Evolutionary conservation across 2,329 filamentous ascomycete species (phyloP), one percentile per base, ranked within the genome.

Genomic region (Ambrosiella xylebori): DNA sequence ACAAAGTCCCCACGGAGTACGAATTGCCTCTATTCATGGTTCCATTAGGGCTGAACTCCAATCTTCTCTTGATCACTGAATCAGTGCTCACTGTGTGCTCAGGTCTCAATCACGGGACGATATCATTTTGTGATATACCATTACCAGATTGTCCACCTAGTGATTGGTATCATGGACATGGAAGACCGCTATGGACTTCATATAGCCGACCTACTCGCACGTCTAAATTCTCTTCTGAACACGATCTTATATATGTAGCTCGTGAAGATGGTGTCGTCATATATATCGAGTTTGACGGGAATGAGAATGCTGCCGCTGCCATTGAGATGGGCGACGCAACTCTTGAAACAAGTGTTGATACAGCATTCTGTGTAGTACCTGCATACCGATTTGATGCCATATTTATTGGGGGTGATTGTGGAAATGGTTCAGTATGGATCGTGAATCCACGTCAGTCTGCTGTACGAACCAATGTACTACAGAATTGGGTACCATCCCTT

Each of bases 211-310:
- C 89, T 1, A 77, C 81, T 60, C 82, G 91, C 7, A 77, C 81
- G 27, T 76, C 76, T 61, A 70, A 73, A 11, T 85, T 84, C 63
- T 78, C 78, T 56, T 72, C 77, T 57, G 76, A 73, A 15, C 81
- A 82, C 40, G 93, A 97, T 65, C 81, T 84, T 61, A 81, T 97
- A 54, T 95, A 93, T 65, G 73, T 98, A 13, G 86, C 85, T 9
- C 81, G 90, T 57, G 91, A 97, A 70, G 91, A 97, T 66, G 93
- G 93, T 2, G 73, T 83, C 54, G 76, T 96, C 8, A 78, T 83
- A 57, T 86, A 85, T 62, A 70, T 91, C 3, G 82, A 88, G 63
- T 80, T 88, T 60, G 78, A 79, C 49, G 75, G 76, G 5, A 73
- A 72, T 62, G 77, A 75, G 51, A 72, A 79, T 17, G 54, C 61